A percentile compares a stretch with the other conserved stretches of the same genome.
phyloP scores from a whole-genome alignment of 2,329 filamentous ascomycete genomes.

The Penicillium thymicola region DNA sequence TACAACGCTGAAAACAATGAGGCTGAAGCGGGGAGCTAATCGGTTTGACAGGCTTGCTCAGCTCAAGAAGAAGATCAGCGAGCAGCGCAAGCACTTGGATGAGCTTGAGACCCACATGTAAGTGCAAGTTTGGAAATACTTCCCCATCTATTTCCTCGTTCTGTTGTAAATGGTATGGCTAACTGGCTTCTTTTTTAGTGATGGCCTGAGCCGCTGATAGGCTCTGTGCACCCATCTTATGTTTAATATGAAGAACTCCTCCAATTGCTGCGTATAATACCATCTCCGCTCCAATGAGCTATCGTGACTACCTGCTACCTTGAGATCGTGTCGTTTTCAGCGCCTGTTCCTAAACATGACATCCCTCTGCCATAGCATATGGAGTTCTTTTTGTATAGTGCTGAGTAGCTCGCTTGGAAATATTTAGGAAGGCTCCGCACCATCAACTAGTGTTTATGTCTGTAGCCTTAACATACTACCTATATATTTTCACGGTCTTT shows the following conservation, averaged over 20 bases:
- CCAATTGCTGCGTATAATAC: constrained; percentile 14
- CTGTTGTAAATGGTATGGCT: constrained; percentile 1
- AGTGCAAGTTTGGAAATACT: constrained; percentile 32
- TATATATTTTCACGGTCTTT: not conserved
- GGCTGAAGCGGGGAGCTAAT: constrained; percentile 4
- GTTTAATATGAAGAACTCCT: not conserved
- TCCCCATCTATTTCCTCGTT: not conserved
- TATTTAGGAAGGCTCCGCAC: not conserved
- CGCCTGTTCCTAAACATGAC: constrained; percentile 10
- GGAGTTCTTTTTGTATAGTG: not conserved
- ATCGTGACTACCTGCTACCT: not conserved
- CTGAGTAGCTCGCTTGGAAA: not conserved
- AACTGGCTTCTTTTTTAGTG: constrained; percentile 48
- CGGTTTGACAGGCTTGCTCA: constrained; percentile 55
- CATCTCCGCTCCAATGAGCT: constrained; percentile 9
- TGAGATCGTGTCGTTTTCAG: constrained; percentile 3
- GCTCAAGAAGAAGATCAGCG: constrained; percentile 65
- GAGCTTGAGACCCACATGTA: constrained; percentile 86
- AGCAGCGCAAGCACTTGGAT: constrained; percentile 79
- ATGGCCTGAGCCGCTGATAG: constrained; percentile 70
- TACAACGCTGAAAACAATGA: not conserved
- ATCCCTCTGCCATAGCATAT: constrained; percentile 9
- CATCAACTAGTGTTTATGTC: not conserved
- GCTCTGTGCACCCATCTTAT: constrained; percentile 6
- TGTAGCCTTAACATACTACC: not conserved